phyloP scores from a whole-genome alignment of 2,329 filamentous ascomycete genomes.

The Exserohilum rostratum region DNA sequence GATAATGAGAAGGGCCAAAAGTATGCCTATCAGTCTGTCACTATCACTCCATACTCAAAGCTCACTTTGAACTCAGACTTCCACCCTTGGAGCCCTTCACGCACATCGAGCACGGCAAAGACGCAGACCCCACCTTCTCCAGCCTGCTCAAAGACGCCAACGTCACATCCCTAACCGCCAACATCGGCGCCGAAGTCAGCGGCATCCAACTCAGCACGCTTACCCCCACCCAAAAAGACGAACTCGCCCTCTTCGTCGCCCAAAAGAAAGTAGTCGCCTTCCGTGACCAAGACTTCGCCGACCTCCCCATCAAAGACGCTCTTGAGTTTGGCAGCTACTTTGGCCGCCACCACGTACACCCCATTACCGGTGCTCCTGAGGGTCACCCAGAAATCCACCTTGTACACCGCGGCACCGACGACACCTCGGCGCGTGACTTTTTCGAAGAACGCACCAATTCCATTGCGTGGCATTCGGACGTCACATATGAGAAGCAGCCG shows the following conservation, averaged over 20 bases:
- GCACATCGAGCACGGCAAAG: slow-evolving; percentile 76
- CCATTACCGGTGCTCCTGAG: slow-evolving; percentile 75
- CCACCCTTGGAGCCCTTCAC: slow-evolving; percentile 71
- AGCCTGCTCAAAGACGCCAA: slow-evolving; percentile 67
- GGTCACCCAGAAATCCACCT: slow-evolving; percentile 78
- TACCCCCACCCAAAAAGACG: slow-evolving; percentile 72
- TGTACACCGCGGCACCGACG: slow-evolving; percentile 73
- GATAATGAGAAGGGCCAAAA: slow-evolving; percentile 57
- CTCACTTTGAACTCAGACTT: slow-evolving; percentile 53
- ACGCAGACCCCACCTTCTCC: slow-evolving; percentile 71
- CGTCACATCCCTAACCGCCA: slow-evolving; percentile 70
- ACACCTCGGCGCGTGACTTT: slow-evolving; percentile 66
- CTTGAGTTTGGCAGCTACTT: slow-evolving; percentile 76
- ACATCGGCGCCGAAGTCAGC: slow-evolving; percentile 73
- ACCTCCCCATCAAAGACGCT: slow-evolving; percentile 72
- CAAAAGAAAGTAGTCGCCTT: slow-evolving; percentile 79
- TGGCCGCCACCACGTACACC: slow-evolving; percentile 81
- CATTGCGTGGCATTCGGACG: slow-evolving; percentile 87
- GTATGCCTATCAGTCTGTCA: not conserved
- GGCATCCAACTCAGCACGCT: slow-evolving; percentile 75
- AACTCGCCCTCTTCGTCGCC: slow-evolving; percentile 76
- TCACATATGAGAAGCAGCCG: slow-evolving; percentile 86
- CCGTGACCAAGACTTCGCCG: slow-evolving; percentile 70
- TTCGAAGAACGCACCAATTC: slow-evolving; percentile 75
- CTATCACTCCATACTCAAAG: not conserved